A percentile compares a stretch with the other conserved stretches of the same genome.
phyloP scores from a whole-genome alignment of 768 basidiomycete species.

The Hypholoma fasciculare region DNA sequence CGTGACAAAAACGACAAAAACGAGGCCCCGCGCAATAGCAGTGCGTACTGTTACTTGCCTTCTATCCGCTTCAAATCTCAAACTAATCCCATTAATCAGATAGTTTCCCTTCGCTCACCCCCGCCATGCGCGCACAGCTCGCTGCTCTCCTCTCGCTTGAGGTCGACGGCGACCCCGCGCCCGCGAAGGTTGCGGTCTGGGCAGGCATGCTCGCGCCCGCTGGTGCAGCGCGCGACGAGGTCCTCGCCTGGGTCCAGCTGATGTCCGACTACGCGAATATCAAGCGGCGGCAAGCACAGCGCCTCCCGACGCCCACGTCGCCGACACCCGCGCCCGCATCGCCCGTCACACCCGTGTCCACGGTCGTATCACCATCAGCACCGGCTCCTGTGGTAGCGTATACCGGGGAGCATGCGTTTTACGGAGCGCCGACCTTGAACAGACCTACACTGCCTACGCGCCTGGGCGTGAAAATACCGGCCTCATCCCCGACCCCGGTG shows the following conservation, averaged over 20 bases:
- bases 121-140: not conserved
- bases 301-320: constrained; percentile 16
- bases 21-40: not conserved
- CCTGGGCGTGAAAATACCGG: not conserved
- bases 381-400: not conserved
- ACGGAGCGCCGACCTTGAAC: not conserved
- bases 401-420: not conserved
- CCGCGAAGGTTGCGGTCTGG: not conserved
- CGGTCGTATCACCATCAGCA: not conserved
- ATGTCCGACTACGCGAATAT: constrained; percentile 6
- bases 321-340: constrained; percentile 6
- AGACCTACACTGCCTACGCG: not conserved
- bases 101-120: not conserved
- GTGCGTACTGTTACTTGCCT: too few relatives aligned
- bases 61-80: not conserved
- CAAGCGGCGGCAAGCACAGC: constrained; percentile 4
- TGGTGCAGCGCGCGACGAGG: not conserved
- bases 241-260: not conserved
- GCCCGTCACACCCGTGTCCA: not conserved
- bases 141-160: not conserved
- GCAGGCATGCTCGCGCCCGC: not conserved
- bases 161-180: not conserved
- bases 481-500: not conserved
- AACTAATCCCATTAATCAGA: not conserved
- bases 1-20: too few relatives aligned